These are phyloP conservation scores for fission yeast (Schizosaccharomyces pombe) DNA, from an alignment of 805 yeast genomes.

Conservation along the genomic window DNA sequence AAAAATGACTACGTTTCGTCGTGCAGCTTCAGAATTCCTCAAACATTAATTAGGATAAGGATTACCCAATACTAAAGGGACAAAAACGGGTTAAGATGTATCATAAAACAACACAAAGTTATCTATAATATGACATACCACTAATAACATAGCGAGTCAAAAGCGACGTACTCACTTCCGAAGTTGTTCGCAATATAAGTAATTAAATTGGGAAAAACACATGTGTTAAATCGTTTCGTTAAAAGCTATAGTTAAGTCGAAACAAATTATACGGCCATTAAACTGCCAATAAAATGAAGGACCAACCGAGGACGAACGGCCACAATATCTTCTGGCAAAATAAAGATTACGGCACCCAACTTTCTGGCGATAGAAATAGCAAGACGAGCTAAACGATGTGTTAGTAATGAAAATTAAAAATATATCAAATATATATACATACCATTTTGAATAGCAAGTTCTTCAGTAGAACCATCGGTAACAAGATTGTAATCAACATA, in stretches of 20 bases:
- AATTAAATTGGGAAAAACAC: no score
- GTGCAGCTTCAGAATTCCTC: no score
- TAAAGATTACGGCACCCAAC: slow-evolving; percentile 91
- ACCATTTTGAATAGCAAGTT: slow-evolving; percentile 71
- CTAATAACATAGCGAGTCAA: no score
- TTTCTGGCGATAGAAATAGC: slow-evolving; percentile 97
- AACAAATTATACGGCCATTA: slow-evolving; percentile 38
- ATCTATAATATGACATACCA: no score
- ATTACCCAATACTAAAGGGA: no score
- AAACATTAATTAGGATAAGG: no score
- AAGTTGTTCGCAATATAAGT: no score
- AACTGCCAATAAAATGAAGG: slow-evolving; percentile 80
- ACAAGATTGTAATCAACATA: slow-evolving; percentile 91
- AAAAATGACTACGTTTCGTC: no score
- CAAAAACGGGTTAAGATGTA: no score
- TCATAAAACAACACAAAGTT: no score
- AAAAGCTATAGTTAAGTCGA: neutral
- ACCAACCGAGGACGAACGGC: slow-evolving; percentile 89
- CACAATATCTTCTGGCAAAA: slow-evolving; percentile 97
- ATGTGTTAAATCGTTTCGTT: no score
- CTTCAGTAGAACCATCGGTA: slow-evolving; percentile 51
- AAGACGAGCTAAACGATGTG: slow-evolving; percentile 29
- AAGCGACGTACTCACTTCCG: no score
- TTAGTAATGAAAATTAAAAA: neutral
- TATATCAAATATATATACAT: neutral